Evolutionary conservation across 1,284 basidiomycete genomes (phyloP), one percentile per base, ranked within the genome.

Genomic region (Tranzscheliella williamsii): DNA sequence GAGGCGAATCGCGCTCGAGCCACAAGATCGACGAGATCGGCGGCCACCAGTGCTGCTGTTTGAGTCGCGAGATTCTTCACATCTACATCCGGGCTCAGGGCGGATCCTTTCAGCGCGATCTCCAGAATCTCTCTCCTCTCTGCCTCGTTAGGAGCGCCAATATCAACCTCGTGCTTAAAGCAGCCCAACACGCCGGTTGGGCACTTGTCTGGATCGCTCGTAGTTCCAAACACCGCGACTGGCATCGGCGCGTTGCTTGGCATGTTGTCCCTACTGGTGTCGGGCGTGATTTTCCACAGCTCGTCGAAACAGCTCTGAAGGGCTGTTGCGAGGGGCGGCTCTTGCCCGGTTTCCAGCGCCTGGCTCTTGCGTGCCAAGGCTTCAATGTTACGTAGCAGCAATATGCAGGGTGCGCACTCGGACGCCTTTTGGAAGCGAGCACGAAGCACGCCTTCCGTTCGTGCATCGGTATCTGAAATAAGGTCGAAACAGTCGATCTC

Each of bases 401-500:
- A 78, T 27, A 97, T 81, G 70, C 90, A 94, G 0, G 95, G 95
- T 0, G 90, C 85, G 72, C 89, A 92, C 7, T 84, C 80, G 8
- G 83, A 81, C 0, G 91, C 91, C 77, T 87, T 85, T 42, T 92
- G 90, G 61, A 96, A 86, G 4, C 86, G 83, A 5, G 87, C 86
- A 24, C 84, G 83, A 0, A 98, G 80, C 0, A 83, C 84, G 1
- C 84, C 90, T 70, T 91, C 88, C 0, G 90, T 91, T 56, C 89
- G 87, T 2, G 82, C 80, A 38, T 88, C 85, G 23, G 84, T 88
- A 48, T 97, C 93, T 2, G 87, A 88, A 11, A 94, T 74, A 12
- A 94, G 75, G 49, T 90, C 86, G 72, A 87, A 96, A 75, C 90
- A 93, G 62, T 94, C 87, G 33, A 94, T 81, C 90, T 92, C 89